phyloP scores from a whole-genome alignment of 2,329 filamentous ascomycete genomes.

The Colletotrichum tanaceti region DNA sequence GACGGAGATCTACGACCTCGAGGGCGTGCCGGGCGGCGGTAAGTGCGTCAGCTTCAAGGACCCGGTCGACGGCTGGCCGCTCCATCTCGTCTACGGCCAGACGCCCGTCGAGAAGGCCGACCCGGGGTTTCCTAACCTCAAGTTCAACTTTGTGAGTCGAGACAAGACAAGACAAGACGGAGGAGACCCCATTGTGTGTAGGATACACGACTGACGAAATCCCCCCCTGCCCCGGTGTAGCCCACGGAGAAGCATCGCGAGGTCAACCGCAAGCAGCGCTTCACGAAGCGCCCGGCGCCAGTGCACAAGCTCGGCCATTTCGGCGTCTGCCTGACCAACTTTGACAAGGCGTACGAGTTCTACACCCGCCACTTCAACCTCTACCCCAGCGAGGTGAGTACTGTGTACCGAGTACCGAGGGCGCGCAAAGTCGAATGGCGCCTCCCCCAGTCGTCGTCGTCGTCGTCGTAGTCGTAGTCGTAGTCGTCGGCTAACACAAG shows the following conservation, averaged over 20 bases:
- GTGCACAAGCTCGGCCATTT: conserved; percentile 68
- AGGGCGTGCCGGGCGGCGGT: conserved; percentile 65
- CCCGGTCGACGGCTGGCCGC: conserved; percentile 66
- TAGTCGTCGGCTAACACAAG: conserved; percentile 4
- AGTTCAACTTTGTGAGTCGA: conserved; percentile 59
- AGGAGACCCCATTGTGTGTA: no score
- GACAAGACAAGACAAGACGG: background rate
- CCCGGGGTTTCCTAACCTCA: conserved; percentile 54
- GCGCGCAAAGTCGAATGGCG: no score
- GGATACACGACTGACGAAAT: background rate
- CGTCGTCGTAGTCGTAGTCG: no score
- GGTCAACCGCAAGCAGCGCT: conserved; percentile 61
- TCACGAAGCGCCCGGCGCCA: conserved; percentile 58
- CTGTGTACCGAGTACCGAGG: conserved; percentile 22
- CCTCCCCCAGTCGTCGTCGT: no score
- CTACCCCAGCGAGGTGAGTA: conserved; percentile 59
- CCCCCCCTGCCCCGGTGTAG: conserved; percentile 41
- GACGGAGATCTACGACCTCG: conserved; percentile 59
- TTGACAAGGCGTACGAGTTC: conserved; percentile 61
- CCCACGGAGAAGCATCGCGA: conserved; percentile 56
- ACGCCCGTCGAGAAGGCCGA: conserved; percentile 50
- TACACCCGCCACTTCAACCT: conserved; percentile 64
- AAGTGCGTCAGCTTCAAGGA: conserved; percentile 63
- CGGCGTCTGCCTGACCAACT: conserved; percentile 65
- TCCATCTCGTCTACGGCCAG: conserved; percentile 70